Conservation (phyloP, 2,329 filamentous ascomycete genomes). For the Cladophialophora carrionii region DNA sequence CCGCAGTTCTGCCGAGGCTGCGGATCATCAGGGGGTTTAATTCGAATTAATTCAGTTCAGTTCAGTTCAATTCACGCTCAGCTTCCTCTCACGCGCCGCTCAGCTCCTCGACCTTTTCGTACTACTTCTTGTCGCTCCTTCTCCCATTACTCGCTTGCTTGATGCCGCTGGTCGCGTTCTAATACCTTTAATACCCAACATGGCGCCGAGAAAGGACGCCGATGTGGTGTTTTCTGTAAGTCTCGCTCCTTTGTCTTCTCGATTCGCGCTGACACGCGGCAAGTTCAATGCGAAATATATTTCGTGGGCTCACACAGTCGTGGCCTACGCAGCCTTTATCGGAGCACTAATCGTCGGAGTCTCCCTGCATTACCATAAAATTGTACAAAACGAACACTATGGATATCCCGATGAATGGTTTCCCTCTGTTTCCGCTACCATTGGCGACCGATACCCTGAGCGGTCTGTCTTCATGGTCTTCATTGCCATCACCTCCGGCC, state of each 20-base stretch:
- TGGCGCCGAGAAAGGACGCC: constrained; percentile 67
- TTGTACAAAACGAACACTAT: constrained; percentile 95
- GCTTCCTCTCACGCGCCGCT: background rate
- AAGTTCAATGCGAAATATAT: constrained; percentile 86
- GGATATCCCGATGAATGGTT: constrained; percentile 96
- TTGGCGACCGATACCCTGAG: constrained; percentile 95
- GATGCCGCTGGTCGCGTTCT: constrained; percentile 28
- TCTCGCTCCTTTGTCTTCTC: constrained; percentile 20
- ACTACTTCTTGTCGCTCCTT: constrained; percentile 31
- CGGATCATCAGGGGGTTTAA: constrained; percentile 18
- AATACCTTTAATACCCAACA: constrained; percentile 42
- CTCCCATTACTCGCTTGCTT: constrained; percentile 21
- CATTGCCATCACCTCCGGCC: constrained; percentile 93
- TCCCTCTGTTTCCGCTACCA: constrained; percentile 92
- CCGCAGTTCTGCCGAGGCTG: constrained; percentile 10
- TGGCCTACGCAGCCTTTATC: constrained; percentile 82
- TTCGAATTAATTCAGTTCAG: background rate
- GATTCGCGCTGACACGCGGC: constrained; percentile 36
- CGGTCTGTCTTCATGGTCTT: constrained; percentile 96
- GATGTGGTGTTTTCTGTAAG: constrained; percentile 63
- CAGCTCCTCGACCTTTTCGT: constrained; percentile 2
- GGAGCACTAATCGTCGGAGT: constrained; percentile 82
- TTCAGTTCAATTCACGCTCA: background rate
- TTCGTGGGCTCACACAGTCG: constrained; percentile 79
- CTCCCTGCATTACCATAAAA: constrained; percentile 89